phyloP scores from a whole-genome alignment of 23 red algal genomes.

The Gracilaria caudata region DNA sequence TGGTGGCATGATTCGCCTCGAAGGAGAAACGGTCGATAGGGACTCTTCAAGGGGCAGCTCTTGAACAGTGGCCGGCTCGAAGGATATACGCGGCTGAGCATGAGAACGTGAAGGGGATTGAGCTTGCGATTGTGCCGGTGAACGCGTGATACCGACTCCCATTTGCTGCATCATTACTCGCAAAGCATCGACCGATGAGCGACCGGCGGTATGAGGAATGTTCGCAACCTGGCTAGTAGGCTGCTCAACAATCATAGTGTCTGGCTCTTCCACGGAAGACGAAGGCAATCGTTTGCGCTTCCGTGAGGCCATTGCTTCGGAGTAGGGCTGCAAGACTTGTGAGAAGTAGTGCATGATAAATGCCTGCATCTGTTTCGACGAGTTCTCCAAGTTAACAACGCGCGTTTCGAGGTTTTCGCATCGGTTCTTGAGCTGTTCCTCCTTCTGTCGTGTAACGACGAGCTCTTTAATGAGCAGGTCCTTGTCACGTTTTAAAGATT shows the following conservation, averaged over 20 bases:
- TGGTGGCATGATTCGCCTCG: slow-evolving; percentile 8
- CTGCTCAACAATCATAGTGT: slow-evolving; percentile 26
- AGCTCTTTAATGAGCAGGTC: slow-evolving; percentile 89
- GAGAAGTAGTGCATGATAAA: slow-evolving; percentile 94
- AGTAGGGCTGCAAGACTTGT: slow-evolving; percentile 69
- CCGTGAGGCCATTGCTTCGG: slow-evolving; percentile 66
- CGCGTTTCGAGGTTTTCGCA: slow-evolving; percentile 80
- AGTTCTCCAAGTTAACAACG: slow-evolving; percentile 76
- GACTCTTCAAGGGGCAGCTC: slow-evolving; percentile 29
- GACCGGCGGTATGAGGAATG: not conserved
- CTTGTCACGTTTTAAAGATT: slow-evolving; percentile 87
- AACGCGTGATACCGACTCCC: slow-evolving; percentile 16
- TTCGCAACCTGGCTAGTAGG: not conserved
- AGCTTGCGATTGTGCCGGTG: not conserved
- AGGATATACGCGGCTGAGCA: slow-evolving; percentile 17
- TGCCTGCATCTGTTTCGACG: slow-evolving; percentile 82
- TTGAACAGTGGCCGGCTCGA: slow-evolving; percentile 61
- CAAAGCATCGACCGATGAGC: slow-evolving; percentile 45
- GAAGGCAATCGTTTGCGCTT: slow-evolving; percentile 78
- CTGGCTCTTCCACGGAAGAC: slow-evolving; percentile 6
- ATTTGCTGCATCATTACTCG: slow-evolving; percentile 77
- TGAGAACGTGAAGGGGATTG: not conserved
- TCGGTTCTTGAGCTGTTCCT: slow-evolving; percentile 79
- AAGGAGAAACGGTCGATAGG: not conserved
- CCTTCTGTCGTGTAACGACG: slow-evolving; percentile 81